These are phyloP conservation scores for Amphirosellinia nigrospora DNA, from an alignment of 495 filamentous ascomycete genomes.

Conservation along the genomic window DNA sequence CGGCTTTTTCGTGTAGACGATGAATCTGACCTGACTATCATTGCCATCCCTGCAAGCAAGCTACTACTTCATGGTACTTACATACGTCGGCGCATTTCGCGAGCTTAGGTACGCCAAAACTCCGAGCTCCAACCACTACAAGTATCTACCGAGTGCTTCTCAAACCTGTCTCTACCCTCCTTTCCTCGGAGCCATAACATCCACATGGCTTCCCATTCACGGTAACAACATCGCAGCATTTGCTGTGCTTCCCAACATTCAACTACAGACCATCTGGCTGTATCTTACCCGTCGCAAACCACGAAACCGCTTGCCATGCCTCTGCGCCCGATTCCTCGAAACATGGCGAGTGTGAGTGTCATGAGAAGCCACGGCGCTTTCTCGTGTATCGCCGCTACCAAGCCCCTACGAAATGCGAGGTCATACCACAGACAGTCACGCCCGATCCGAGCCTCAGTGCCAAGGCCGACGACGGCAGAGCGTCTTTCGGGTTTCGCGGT, in stretches of 20 bases:
- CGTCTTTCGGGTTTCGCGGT: conserved; percentile 11
- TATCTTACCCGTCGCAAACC: conserved; percentile 18
- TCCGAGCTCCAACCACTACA: conserved; percentile 14
- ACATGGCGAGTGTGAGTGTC: conserved; percentile 4
- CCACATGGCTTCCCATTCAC: conserved; percentile 30
- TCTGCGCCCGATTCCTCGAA: conserved; percentile 28
- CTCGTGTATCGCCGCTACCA: neutral
- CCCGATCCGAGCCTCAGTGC: conserved; percentile 9
- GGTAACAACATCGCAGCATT: conserved; percentile 40
- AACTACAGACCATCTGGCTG: neutral
- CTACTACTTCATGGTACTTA: too few relatives aligned
- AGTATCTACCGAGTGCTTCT: neutral
- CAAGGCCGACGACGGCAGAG: conserved; percentile 1
- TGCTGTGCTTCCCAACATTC: conserved; percentile 32
- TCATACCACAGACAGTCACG: conserved; percentile 9
- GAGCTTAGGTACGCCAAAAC: conserved; percentile 13
- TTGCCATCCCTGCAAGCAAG: conserved; percentile 13
- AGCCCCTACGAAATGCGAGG: neutral
- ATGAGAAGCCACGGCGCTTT: conserved; percentile 7
- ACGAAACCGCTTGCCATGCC: conserved; percentile 30
- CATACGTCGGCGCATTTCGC: neutral
- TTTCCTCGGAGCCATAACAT: neutral
- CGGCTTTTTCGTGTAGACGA: conserved; percentile 5
- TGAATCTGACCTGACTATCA: conserved; percentile 10
- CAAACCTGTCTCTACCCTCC: neutral